A percentile compares a stretch with the other conserved stretches of the same genome.
Conservation (phyloP, 2,329 filamentous ascomycete species). For the Davidsoniella eucalypti region DNA sequence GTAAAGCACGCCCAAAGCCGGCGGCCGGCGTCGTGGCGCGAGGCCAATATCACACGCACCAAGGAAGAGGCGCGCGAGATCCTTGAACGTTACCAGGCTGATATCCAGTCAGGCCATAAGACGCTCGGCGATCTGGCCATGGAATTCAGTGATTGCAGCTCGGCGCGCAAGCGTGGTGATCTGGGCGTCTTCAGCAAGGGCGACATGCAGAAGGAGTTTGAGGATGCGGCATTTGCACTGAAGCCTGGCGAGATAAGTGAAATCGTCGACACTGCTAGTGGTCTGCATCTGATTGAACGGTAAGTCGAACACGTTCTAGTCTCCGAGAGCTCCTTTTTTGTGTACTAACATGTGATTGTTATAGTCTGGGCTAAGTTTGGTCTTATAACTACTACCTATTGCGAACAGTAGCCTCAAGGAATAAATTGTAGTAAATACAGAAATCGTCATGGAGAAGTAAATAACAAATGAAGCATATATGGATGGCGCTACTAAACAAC, state of each 20-base stretch:
- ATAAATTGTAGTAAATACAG: too few species aligned
- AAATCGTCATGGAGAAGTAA: not conserved
- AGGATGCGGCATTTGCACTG: slow-evolving; percentile 85
- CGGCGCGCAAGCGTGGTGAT: slow-evolving; percentile 83
- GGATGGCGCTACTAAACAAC: too few species aligned
- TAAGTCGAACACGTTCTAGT: slow-evolving; percentile 24
- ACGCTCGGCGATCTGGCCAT: slow-evolving; percentile 69
- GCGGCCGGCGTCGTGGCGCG: slow-evolving; percentile 82
- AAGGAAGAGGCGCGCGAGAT: slow-evolving; percentile 76
- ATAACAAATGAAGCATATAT: not conserved
- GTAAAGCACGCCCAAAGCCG: slow-evolving; percentile 86
- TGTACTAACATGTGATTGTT: not conserved
- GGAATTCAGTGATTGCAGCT: slow-evolving; percentile 89
- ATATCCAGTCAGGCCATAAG: slow-evolving; percentile 54
- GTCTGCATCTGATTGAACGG: slow-evolving; percentile 91
- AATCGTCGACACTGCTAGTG: slow-evolving; percentile 82
- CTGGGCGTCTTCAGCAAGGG: slow-evolving; percentile 86
- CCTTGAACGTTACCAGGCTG: slow-evolving; percentile 55
- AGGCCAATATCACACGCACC: slow-evolving; percentile 69
- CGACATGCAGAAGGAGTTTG: slow-evolving; percentile 98
- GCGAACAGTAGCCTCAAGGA: too few species aligned
- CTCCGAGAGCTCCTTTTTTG: not conserved
- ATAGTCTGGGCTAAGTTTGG: not conserved
- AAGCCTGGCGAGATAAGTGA: slow-evolving; percentile 73
- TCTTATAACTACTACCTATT: too few species aligned